A percentile compares a stretch with the other conserved stretches of the same genome.
Conservation (phyloP, 192 early-diverging fungal species). For the Gaertneriomyces sp. region DNA sequence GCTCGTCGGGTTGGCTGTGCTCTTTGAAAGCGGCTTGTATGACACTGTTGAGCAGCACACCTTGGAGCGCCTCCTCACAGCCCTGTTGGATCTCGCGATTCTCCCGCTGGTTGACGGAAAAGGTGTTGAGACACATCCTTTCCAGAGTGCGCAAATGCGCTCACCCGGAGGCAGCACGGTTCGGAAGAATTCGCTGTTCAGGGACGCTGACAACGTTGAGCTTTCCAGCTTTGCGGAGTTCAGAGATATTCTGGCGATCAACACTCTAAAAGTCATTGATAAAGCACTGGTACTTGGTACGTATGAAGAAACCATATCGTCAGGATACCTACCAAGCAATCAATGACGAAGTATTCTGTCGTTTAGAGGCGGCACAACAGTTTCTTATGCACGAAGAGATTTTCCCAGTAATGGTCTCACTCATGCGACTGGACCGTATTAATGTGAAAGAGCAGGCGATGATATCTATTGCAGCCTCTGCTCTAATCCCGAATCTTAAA, state of each 20-base stretch:
- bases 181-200: too few relatives aligned
- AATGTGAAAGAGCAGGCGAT: slow-evolving; percentile 26
- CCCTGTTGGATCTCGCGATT: slow-evolving; percentile 27
- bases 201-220: too few relatives aligned
- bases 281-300: too few relatives aligned
- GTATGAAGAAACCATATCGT: too few relatives aligned
- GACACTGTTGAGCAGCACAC: background rate
- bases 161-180: too few relatives aligned
- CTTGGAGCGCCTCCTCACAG: slow-evolving; percentile 15
- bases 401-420: slow-evolving; percentile 20
- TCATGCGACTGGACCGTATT: slow-evolving; percentile 29
- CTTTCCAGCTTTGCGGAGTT: too few relatives aligned
- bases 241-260: too few relatives aligned
- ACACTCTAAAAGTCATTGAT: too few relatives aligned
- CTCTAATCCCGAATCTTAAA: background rate
- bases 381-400: slow-evolving; percentile 28
- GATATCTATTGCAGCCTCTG: slow-evolving; percentile 11
- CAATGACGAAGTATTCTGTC: background rate
- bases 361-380: slow-evolving; percentile 8
- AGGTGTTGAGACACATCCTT: background rate
- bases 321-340: too few relatives aligned
- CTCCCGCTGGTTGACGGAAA: slow-evolving; percentile 24
- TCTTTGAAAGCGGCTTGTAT: slow-evolving; percentile 16
- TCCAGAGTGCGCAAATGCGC: too few relatives aligned
- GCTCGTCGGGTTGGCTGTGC: slow-evolving; percentile 13